Evolutionary conservation across 345 rosid species (phyloP), one percentile per base, ranked within the genome.

Genomic region (Citrus australasica): DNA sequence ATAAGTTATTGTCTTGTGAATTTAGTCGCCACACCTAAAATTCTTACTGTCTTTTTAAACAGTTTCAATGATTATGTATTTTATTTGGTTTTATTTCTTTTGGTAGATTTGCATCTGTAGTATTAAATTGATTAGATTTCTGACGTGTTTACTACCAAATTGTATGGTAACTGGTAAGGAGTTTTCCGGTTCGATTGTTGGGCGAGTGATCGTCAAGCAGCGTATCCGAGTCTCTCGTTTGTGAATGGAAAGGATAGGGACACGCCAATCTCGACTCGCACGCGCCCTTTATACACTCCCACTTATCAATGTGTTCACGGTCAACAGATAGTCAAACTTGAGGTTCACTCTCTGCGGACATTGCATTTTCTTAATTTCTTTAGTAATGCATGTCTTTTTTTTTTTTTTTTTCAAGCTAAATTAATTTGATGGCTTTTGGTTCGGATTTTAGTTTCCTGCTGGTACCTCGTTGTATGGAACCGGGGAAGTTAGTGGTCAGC

Each of bases 401-500:
- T 21, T n/a, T 27, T 61, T 3, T 11, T 19, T 28, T 32, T 27
- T 61, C 9, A 63, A 40, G 46, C 30, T 69, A 66, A 14, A 33
- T 76, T 81, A 38, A 37, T 58, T 40, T 67, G 53, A 46, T 67
- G 78, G 71, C 11, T 19, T 84, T 81, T 64, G 56, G 55, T 77
- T 69, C 25, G 69, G 68, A 17, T 84, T 46, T 64, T 82, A 95
- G 98, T 85, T 95, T 85, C 88, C 97, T 75, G 83, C 63, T 80
- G 98, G 97, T 35, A 95, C 97, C 22, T 88, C 94, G 16, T 88
- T 95, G 80, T 95, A 95, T 80, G 98, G 98, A 79, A 93, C 95
- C 25, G 98, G 98, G 46, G 98, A 95, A 93, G 98, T 88, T 82
- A 87, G 98, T 84, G 98, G 98, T 42, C 92, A 84, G 81, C 88